These are phyloP conservation scores for Cichorium intybus DNA, from an alignment of 140 eudicot genomes.

Conservation along the genomic window DNA sequence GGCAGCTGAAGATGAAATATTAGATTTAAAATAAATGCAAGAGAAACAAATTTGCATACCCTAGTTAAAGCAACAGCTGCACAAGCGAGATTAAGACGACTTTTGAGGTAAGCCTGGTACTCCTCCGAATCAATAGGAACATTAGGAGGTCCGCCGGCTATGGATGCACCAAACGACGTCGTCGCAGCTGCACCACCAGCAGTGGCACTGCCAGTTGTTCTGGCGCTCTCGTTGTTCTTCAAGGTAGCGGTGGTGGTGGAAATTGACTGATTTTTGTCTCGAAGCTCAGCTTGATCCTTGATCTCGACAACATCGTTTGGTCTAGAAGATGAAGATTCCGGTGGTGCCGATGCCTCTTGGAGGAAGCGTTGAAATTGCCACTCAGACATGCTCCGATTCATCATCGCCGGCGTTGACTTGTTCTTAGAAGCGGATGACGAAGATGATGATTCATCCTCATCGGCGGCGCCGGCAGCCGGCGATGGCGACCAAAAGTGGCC, in stretches of 20 bases:
- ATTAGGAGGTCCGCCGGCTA: conserved; percentile 36
- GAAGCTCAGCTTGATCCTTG: conserved; percentile 42
- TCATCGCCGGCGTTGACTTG: conserved; percentile 36
- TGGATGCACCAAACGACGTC: conserved; percentile 23
- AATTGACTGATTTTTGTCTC: conserved; percentile 15
- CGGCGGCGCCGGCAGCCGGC: conserved; percentile 38
- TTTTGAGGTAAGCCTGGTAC: conserved; percentile 75
- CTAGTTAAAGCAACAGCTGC: conserved; percentile 97
- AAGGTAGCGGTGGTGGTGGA: not conserved
- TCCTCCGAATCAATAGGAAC: conserved; percentile 81
- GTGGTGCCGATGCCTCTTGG: conserved; percentile 47
- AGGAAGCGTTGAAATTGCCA: conserved; percentile 88
- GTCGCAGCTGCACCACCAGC: conserved; percentile 14
- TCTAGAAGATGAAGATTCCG: conserved; percentile 31
- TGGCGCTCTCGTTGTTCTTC: conserved; percentile 16
- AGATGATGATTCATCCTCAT: conserved; percentile 32
- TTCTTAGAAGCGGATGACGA: conserved; percentile 41
- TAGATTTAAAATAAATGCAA: not conserved
- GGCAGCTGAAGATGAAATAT: not conserved
- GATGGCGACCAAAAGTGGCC: conserved; percentile 91
- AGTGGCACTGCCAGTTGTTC: not conserved
- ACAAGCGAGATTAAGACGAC: conserved; percentile 83
- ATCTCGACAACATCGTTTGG: conserved; percentile 47
- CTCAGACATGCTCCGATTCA: conserved; percentile 88
- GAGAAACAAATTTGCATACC: conserved; percentile 37